Conservation (phyloP, 1,284 basidiomycete species). For the Flammula alnicola region DNA sequence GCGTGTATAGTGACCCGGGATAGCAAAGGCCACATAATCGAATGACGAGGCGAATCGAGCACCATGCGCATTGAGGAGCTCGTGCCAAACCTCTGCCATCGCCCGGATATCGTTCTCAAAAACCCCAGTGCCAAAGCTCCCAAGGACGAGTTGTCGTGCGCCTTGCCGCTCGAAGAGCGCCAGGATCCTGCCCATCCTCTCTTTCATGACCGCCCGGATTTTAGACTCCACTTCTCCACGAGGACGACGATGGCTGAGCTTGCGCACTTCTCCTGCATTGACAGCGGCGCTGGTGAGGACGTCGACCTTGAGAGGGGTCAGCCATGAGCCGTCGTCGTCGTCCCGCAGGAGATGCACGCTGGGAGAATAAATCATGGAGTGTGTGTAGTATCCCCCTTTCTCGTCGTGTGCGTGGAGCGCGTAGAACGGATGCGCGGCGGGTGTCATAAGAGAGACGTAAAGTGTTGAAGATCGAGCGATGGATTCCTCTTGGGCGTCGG, state of each 20-base stretch:
- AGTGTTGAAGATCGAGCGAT: constrained; percentile 55
- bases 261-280: constrained; percentile 63
- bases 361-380: constrained; percentile 73
- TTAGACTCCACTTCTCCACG: constrained; percentile 39
- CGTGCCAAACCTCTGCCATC: constrained; percentile 64
- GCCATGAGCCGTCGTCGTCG: constrained; percentile 58
- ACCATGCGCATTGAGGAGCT: constrained; percentile 49
- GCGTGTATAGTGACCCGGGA: constrained; percentile 33
- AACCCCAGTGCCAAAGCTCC: constrained; percentile 76
- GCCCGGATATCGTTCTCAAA: constrained; percentile 63
- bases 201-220: constrained; percentile 62
- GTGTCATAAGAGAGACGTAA: constrained; percentile 59
- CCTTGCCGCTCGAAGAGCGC: constrained; percentile 65
- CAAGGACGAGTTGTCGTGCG: constrained; percentile 62
- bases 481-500: constrained; percentile 49
- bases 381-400: constrained; percentile 61
- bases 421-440: constrained; percentile 51
- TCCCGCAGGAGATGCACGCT: constrained; percentile 58
- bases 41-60: constrained; percentile 62
- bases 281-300: constrained; percentile 71
- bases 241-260: constrained; percentile 27
- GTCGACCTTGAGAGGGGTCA: constrained; percentile 58
- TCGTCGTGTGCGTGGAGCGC: constrained; percentile 50
- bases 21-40: constrained; percentile 65
- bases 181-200: constrained; percentile 69